phyloP scores from a whole-genome alignment of 1,284 basidiomycete species.

The Xerocomus nothofagi region DNA sequence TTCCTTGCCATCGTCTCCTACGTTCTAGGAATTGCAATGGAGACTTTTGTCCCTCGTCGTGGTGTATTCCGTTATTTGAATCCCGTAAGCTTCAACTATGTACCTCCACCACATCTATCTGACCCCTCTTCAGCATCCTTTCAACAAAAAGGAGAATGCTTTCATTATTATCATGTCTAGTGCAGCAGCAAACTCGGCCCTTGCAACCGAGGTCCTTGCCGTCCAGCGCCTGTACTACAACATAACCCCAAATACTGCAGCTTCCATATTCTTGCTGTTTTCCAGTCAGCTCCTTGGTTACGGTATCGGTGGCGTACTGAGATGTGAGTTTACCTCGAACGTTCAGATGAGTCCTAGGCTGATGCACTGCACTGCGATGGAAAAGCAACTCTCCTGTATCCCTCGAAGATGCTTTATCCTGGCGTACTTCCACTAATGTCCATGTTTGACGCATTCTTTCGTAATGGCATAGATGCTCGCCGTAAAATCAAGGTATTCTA shows the following conservation, averaged over 20 bases:
- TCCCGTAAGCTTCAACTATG: conserved; percentile 42
- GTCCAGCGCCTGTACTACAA: conserved; percentile 59
- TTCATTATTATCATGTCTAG: conserved; percentile 69
- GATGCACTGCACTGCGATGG: conserved; percentile 22
- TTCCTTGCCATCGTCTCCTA: conserved; percentile 52
- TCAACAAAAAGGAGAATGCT: conserved; percentile 55
- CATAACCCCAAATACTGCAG: conserved; percentile 50
- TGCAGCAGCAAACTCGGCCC: conserved; percentile 61
- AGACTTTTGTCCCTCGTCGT: conserved; percentile 46
- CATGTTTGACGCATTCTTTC: conserved; percentile 58
- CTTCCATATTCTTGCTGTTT: conserved; percentile 59
- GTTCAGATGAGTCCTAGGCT: background rate
- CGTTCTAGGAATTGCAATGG: conserved; percentile 42
- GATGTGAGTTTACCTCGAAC: conserved; percentile 37
- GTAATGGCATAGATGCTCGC: conserved; percentile 44
- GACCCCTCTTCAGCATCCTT: conserved; percentile 36
- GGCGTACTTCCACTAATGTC: conserved; percentile 52
- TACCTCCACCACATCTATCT: conserved; percentile 13
- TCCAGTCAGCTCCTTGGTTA: conserved; percentile 62
- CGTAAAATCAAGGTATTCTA: conserved; percentile 51
- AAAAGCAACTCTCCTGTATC: conserved; percentile 55
- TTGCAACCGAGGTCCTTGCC: conserved; percentile 66
- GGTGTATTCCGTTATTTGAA: conserved; percentile 56
- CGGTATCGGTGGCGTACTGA: conserved; percentile 61
- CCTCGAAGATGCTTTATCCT: conserved; percentile 66